phyloP scores from a whole-genome alignment of 371 early-diverging fungal genomes.

The Mortierella sp. region DNA sequence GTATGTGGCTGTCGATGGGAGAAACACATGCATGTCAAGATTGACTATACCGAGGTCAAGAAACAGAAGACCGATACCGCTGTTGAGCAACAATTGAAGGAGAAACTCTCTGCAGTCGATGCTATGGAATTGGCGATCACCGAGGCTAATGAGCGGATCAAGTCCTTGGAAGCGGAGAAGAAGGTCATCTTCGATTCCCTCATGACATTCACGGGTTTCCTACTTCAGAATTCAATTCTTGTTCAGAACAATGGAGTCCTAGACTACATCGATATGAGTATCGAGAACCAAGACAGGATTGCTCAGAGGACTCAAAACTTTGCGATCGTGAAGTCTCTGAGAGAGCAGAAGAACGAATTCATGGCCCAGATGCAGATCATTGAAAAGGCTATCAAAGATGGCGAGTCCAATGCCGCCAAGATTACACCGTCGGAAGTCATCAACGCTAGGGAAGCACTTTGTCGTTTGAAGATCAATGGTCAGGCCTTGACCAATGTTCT shows the following conservation, averaged over 20 bases:
- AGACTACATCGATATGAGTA: constrained; percentile 34
- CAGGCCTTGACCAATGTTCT: constrained; percentile 20
- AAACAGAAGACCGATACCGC: constrained; percentile 20
- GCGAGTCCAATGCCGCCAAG: constrained; percentile 11
- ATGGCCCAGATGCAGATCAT: constrained; percentile 24
- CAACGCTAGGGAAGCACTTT: constrained; percentile 19
- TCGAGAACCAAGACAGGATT: constrained; percentile 22
- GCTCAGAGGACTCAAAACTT: constrained; percentile 19
- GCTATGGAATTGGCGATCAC: constrained; percentile 21
- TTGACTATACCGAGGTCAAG: constrained; percentile 19
- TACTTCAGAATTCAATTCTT: constrained; percentile 32
- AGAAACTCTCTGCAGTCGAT: constrained; percentile 24
- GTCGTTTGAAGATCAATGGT: constrained; percentile 29
- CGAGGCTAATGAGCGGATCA: constrained; percentile 16
- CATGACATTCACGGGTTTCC: constrained; percentile 24
- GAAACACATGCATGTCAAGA: constrained; percentile 45
- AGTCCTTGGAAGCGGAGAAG: constrained; percentile 23
- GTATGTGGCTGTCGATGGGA: constrained; percentile 40
- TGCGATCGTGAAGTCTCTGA: constrained; percentile 23
- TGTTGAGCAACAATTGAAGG: constrained; percentile 25
- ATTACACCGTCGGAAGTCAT: constrained; percentile 18
- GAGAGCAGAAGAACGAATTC: constrained; percentile 18
- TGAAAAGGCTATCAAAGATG: constrained; percentile 28
- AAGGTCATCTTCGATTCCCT: constrained; percentile 26
- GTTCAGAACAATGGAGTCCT: constrained; percentile 26